Evolutionary conservation across 140 eudicot genomes (phyloP).

Genomic region (Artemisia princeps): DNA sequence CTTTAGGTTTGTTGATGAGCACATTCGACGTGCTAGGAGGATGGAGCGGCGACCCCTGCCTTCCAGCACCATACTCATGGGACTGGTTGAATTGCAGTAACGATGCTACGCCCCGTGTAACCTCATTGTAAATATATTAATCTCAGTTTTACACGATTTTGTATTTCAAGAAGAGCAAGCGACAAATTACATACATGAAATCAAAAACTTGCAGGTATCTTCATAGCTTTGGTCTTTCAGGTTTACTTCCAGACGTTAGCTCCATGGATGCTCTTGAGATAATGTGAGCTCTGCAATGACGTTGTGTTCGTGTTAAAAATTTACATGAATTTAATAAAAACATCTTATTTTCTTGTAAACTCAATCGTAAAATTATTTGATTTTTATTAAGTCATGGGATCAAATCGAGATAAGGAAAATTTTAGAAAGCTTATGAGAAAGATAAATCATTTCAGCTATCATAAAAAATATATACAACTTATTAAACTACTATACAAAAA

Average conservation of each 20-base stretch:
- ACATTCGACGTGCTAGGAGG: background rate
- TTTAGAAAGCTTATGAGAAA: no score
- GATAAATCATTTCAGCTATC: no score
- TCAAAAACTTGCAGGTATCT: slow-evolving; percentile 34
- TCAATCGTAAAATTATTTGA: no score
- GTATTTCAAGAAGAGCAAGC: no score
- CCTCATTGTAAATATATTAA: slow-evolving; percentile 2
- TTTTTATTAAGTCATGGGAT: no score
- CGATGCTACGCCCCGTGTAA: slow-evolving; percentile 11
- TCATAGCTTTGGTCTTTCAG: slow-evolving; percentile 39
- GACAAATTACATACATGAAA: background rate
- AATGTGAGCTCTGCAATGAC: slow-evolving; percentile 34
- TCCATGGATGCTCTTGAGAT: slow-evolving; percentile 51
- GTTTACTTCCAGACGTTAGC: slow-evolving; percentile 56
- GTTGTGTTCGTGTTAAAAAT: no score
- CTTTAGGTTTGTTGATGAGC: slow-evolving; percentile 5
- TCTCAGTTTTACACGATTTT: background rate
- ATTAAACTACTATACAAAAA: no score
- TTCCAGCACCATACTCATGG: slow-evolving; percentile 6
- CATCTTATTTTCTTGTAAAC: background rate
- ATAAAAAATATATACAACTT: no score
- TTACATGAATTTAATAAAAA: background rate
- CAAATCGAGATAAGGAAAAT: no score
- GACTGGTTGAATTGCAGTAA: slow-evolving; percentile 11
- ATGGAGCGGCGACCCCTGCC: slow-evolving; percentile 15